Evolutionary conservation across 2,329 filamentous ascomycete genomes (phyloP).

Genomic region (Monilinia aucupariae): DNA sequence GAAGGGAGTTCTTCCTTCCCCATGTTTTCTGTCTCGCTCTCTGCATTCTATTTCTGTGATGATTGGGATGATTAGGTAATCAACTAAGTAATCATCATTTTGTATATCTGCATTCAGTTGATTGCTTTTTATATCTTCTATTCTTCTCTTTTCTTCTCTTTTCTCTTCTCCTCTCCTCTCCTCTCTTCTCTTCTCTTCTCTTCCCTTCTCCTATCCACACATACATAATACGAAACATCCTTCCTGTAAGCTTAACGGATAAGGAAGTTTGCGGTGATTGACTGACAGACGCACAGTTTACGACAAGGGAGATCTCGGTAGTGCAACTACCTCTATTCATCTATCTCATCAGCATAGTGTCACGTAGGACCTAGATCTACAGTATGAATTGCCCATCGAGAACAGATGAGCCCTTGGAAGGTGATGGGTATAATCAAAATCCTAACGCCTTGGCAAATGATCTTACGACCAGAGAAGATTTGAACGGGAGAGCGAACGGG

Average conservation of each 20-base stretch:
- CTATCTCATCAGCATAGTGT: background rate
- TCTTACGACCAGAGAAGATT: conserved; percentile 55
- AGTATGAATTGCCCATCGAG: conserved; percentile 62
- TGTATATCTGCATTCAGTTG: no score
- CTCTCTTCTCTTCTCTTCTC: no score
- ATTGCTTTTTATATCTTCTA: no score
- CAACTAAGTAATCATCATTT: no score
- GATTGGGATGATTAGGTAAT: no score
- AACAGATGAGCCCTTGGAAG: conserved; percentile 47
- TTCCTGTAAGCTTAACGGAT: background rate
- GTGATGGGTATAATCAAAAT: conserved; percentile 56
- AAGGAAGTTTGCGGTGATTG: background rate
- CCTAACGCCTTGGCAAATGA: conserved; percentile 53
- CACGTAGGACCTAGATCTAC: background rate
- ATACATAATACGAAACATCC: background rate
- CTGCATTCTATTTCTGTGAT: no score
- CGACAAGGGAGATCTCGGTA: background rate
- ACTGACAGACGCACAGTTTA: background rate
- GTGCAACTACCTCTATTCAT: background rate
- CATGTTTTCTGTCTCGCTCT: no score
- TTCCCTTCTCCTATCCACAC: no score
- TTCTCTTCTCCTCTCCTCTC: no score
- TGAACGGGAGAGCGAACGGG: conserved; percentile 55
- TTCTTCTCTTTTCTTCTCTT: no score
- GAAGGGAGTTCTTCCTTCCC: no score